phyloP scores from a whole-genome alignment of 495 filamentous ascomycete species.

The Trichoderma gamsii region DNA sequence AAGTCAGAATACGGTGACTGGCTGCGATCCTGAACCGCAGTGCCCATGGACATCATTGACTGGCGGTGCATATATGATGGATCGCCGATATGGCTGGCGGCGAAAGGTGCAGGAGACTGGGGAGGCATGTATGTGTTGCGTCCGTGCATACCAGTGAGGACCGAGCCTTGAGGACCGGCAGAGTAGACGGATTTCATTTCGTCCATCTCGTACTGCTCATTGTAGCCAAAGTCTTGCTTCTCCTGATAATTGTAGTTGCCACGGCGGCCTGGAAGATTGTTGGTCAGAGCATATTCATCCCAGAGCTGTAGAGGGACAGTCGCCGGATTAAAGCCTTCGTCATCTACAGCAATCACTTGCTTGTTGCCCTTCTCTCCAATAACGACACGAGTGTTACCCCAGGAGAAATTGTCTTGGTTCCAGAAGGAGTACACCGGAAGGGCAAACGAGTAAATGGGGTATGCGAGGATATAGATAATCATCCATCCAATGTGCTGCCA shows the following conservation, averaged over 20 bases:
- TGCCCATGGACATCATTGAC: slow-evolving; percentile 43
- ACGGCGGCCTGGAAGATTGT: slow-evolving; percentile 87
- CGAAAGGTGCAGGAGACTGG: slow-evolving; percentile 65
- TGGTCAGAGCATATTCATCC: slow-evolving; percentile 93
- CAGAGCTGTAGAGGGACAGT: slow-evolving; percentile 91
- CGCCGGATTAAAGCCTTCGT: slow-evolving; percentile 82
- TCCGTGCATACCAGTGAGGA: slow-evolving; percentile 78
- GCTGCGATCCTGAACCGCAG: slow-evolving; percentile 32
- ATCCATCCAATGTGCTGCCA: slow-evolving; percentile 99
- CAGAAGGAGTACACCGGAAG: slow-evolving; percentile 97
- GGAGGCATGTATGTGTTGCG: slow-evolving; percentile 70
- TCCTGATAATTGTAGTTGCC: slow-evolving; percentile 53
- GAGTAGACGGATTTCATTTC: slow-evolving; percentile 97
- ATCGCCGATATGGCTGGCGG: slow-evolving; percentile 33
- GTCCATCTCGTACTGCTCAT: slow-evolving; percentile 84
- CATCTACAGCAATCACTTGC: slow-evolving; percentile 78
- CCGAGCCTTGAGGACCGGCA: slow-evolving; percentile 85
- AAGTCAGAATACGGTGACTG: slow-evolving; percentile 48
- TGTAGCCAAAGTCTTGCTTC: slow-evolving; percentile 54
- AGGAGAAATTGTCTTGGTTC: slow-evolving; percentile 97
- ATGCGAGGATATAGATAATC: slow-evolving; percentile 93
- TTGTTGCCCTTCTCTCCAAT: slow-evolving; percentile 89
- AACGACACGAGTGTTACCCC: slow-evolving; percentile 97
- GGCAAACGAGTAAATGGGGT: slow-evolving; percentile 87
- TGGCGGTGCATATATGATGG: slow-evolving; percentile 39